A percentile compares a stretch with the other conserved stretches of the same genome.
Evolutionary conservation across 139 green algal species (phyloP).

Genomic region (Chlamydomonas sphaeroides): DNA sequence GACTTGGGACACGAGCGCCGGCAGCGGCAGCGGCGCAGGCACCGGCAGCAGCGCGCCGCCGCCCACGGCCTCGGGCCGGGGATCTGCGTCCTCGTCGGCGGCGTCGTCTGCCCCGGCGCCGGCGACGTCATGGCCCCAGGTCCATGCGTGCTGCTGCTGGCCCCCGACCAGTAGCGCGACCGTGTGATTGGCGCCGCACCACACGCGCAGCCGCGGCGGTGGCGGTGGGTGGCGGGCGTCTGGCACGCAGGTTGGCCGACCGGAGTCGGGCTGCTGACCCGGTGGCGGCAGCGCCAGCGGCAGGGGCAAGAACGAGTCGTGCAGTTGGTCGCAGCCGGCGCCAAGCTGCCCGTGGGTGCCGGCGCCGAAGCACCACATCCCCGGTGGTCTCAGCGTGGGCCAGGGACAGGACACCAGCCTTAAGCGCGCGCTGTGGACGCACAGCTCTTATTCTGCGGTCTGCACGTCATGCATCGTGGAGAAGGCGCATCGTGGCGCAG

Average conservation of each 20-base stretch:
- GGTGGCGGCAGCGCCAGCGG: not conserved
- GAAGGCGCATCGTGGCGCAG: too few relatives aligned
- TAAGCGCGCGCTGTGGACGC: too few relatives aligned
- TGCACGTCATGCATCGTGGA: too few relatives aligned
- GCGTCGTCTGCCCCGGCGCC: not conserved
- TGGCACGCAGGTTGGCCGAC: too few relatives aligned
- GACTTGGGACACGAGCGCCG: not conserved
- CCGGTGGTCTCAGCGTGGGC: too few relatives aligned
- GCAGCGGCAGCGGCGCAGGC: not conserved
- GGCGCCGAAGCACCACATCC: constrained; percentile 5
- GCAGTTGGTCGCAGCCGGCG: not conserved
- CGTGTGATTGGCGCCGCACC: not conserved
- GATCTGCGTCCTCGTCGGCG: not conserved
- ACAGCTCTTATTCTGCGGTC: too few relatives aligned
- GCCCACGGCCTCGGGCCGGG: not conserved
- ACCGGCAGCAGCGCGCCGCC: not conserved
- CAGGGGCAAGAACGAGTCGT: not conserved
- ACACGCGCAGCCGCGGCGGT: not conserved
- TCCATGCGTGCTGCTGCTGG: not conserved
- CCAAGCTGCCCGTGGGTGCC: not conserved
- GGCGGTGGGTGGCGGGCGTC: too few relatives aligned
- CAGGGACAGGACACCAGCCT: too few relatives aligned
- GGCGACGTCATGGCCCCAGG: not conserved
- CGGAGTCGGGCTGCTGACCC: too few relatives aligned
- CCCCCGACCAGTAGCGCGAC: not conserved